Base-by-base conservation (phyloP, 345 rosid genomes). In the Syzygium jambos region DNA sequence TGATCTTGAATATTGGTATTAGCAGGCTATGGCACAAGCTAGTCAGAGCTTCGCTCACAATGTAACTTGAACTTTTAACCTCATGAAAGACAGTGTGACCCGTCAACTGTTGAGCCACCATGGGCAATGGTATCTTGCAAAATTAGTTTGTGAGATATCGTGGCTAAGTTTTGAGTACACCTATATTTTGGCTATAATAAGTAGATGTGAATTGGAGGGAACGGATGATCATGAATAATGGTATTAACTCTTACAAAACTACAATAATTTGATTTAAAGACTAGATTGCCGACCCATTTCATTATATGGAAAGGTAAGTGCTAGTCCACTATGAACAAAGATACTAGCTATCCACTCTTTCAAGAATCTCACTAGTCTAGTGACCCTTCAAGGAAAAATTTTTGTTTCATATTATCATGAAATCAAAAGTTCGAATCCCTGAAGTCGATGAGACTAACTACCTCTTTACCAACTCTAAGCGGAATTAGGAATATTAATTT, bases 101-200 rank as follows among this genome's bases (percentile, higher is more conserved):
- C 2, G n/a, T n/a, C 15, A n/a, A 2, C 73, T n/a, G 17, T n/a
- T 0, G 5, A 4, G 34, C 8, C 29, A n/a, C 34, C 9, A 13
- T 0, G 9, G 38, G n/a, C 73, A n/a, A n/a, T 0, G 16, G 8
- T 61, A 61, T n/a, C 38, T 61, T 13, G 38, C 1, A 2, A 61
- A 61, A 61, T n/a, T 61, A 61, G 2, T 6, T n/a, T 61, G 34
- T 61, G 73, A 61, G 38, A 61, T 3, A n/a, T 61, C 16, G 8
- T n/a, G 73, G 38, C 73, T n/a, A 61, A 61, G n/a, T 61, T 61
- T 61, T 61, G 38, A n/a, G 73, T n/a, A 61, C 29, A 13, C 21
- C 34, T 30, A 61, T 61, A 61, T n/a, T n/a, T 61, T 61, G 38
- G 29, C 73, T 61, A n/a, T n/a, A 61, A 61, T 61, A 61, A 61